Conservation (phyloP, 306 rosid species). For the Cicer bijugum region DNA sequence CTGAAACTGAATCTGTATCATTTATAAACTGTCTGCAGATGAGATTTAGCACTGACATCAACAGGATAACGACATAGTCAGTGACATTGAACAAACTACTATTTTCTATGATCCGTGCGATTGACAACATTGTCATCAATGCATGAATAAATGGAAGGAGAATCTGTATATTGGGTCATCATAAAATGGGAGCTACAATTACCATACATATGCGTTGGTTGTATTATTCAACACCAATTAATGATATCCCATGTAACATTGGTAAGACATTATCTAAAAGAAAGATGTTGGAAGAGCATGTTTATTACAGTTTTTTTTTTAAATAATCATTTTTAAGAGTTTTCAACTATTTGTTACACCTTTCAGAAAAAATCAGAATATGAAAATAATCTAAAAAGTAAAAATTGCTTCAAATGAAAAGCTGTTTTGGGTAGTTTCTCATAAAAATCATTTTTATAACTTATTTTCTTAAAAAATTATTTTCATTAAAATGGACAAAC, state of each 20-base stretch:
- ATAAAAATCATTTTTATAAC: no score
- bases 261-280: slow-evolving; percentile 17
- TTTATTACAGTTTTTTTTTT: no score
- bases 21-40: slow-evolving; percentile 12
- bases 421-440: no score
- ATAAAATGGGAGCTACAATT: not conserved
- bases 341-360: no score
- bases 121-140: no score
- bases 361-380: no score
- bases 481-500: no score
- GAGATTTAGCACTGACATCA: slow-evolving; percentile 10
- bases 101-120: no score
- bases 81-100: not conserved
- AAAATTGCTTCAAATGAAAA: no score
- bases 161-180: not conserved
- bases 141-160: not conserved
- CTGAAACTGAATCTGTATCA: slow-evolving; percentile 10
- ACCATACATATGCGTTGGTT: not conserved
- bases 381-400: no score
- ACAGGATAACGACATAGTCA: not conserved
- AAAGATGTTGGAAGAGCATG: not conserved
- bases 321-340: no score
- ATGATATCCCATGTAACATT: not conserved
- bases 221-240: slow-evolving; percentile 3
- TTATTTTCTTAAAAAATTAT: no score